These are phyloP conservation scores for Saccharomyces hybrid DNA, from an alignment of 1,139 yeast genomes.

Conservation along the genomic window DNA sequence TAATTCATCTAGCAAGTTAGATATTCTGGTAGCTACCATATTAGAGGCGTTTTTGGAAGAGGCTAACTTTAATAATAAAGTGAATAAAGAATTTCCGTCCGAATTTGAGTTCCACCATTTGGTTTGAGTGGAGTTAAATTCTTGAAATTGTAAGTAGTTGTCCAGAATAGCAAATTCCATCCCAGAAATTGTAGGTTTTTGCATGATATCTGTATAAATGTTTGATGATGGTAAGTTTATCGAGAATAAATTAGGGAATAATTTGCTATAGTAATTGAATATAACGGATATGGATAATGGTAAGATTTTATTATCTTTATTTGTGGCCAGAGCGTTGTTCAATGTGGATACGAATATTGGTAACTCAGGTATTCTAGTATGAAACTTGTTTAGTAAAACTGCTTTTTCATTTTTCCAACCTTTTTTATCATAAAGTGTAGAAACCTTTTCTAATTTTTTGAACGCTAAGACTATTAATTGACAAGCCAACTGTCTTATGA, in stretches of 20 bases:
- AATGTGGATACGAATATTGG: slow-evolving; percentile 35
- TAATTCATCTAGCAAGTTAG: slow-evolving; percentile 36
- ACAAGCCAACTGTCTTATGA: slow-evolving; percentile 59
- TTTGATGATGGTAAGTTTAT: slow-evolving; percentile 30
- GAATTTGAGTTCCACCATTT: slow-evolving; percentile 62
- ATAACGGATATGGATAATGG: slow-evolving; percentile 33
- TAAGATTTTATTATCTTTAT: slow-evolving; percentile 36
- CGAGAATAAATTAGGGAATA: slow-evolving; percentile 31
- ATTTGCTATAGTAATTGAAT: slow-evolving; percentile 30
- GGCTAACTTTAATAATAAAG: slow-evolving; percentile 48
- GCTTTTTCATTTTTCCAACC: slow-evolving; percentile 36
- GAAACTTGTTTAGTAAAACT: slow-evolving; percentile 35
- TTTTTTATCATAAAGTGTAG: slow-evolving; percentile 35
- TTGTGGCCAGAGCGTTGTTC: slow-evolving; percentile 33
- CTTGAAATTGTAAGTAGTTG: slow-evolving; percentile 36
- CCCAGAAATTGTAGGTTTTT: slow-evolving; percentile 34
- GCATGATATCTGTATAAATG: slow-evolving; percentile 32
- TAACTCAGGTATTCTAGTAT: slow-evolving; percentile 44
- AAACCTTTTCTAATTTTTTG: slow-evolving; percentile 42
- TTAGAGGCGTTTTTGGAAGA: slow-evolving; percentile 32
- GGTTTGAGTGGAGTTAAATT: slow-evolving; percentile 33
- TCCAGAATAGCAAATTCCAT: slow-evolving; percentile 51
- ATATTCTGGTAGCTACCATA: slow-evolving; percentile 33
- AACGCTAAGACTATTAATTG: slow-evolving; percentile 53
- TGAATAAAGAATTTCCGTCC: slow-evolving; percentile 46